These are phyloP conservation scores for Cylindrotheca closterium DNA, from an alignment of 108 stramenopile genomes.

Conservation along the genomic window DNA sequence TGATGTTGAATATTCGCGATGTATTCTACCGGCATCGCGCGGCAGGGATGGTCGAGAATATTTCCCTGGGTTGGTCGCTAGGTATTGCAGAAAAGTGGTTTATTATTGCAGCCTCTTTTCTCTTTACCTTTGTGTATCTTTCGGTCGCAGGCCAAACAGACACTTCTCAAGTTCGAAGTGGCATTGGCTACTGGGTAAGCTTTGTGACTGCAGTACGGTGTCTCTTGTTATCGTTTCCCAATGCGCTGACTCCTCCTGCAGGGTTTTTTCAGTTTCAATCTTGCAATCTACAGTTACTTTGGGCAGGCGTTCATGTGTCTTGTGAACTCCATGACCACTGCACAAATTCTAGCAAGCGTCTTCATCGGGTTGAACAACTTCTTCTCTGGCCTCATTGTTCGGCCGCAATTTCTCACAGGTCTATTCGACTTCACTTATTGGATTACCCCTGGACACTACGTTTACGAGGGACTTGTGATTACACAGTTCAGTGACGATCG, in stretches of 20 bases:
- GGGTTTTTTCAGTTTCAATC: slow-evolving; percentile 72
- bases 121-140: slow-evolving; percentile 26
- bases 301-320: slow-evolving; percentile 79
- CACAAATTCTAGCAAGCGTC: slow-evolving; percentile 60
- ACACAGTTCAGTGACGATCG: slow-evolving; percentile 45
- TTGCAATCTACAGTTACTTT: slow-evolving; percentile 74
- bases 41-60: slow-evolving; percentile 69
- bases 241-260: slow-evolving; percentile 10
- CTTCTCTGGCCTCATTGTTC: slow-evolving; percentile 73
- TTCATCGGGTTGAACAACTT: slow-evolving; percentile 80
- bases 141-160: slow-evolving; percentile 9
- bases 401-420: slow-evolving; percentile 56
- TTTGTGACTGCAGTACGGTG: background rate
- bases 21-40: slow-evolving; percentile 72
- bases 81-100: slow-evolving; percentile 61
- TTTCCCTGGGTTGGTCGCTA: slow-evolving; percentile 54
- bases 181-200: slow-evolving; percentile 33
- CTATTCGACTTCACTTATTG: slow-evolving; percentile 53
- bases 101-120: slow-evolving; percentile 41
- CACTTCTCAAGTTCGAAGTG: slow-evolving; percentile 12
- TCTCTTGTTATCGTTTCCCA: background rate
- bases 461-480: slow-evolving; percentile 69
- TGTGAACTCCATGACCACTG: slow-evolving; percentile 55
- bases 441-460: slow-evolving; percentile 75
- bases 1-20: slow-evolving; percentile 67